Conservation (phyloP, 768 basidiomycete species). For the Mycena alexandri region DNA sequence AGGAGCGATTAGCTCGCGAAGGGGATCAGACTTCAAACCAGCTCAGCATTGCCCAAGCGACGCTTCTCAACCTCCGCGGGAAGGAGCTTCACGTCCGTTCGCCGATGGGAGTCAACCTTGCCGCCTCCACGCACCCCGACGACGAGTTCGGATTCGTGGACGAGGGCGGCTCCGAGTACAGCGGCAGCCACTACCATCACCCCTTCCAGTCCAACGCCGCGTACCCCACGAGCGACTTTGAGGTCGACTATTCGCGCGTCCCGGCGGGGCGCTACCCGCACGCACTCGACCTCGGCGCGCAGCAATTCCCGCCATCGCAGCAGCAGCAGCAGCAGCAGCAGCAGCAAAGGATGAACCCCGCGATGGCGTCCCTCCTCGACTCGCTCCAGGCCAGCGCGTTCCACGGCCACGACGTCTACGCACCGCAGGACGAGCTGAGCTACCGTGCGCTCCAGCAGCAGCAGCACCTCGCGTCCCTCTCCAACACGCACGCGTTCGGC, state of each 20-base stretch:
- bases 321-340: slow-evolving; percentile 9
- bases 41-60: slow-evolving; percentile 83
- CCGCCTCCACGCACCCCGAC: slow-evolving; percentile 9
- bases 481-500: not conserved
- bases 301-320: too few relatives aligned
- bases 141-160: slow-evolving; percentile 3
- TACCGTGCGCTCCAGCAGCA: slow-evolving; percentile 33
- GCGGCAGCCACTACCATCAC: not conserved
- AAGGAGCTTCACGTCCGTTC: slow-evolving; percentile 56
- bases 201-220: slow-evolving; percentile 40
- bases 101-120: not conserved
- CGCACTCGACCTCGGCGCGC: not conserved
- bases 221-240: slow-evolving; percentile 43
- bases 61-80: slow-evolving; percentile 80
- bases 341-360: slow-evolving; percentile 46
- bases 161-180: not conserved
- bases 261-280: not conserved
- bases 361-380: slow-evolving; percentile 54
- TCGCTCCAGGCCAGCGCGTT: slow-evolving; percentile 45
- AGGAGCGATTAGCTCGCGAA: slow-evolving; percentile 70
- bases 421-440: slow-evolving; percentile 8
- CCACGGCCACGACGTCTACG: slow-evolving; percentile 24
- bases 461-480: slow-evolving; percentile 27
- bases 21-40: slow-evolving; percentile 73
- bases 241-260: slow-evolving; percentile 57